Percentiles rank a stretch among this genome's conserved stretches.
Evolutionary conservation across 331 rosid species (phyloP).

Genomic region (Dryas integrifolia): DNA sequence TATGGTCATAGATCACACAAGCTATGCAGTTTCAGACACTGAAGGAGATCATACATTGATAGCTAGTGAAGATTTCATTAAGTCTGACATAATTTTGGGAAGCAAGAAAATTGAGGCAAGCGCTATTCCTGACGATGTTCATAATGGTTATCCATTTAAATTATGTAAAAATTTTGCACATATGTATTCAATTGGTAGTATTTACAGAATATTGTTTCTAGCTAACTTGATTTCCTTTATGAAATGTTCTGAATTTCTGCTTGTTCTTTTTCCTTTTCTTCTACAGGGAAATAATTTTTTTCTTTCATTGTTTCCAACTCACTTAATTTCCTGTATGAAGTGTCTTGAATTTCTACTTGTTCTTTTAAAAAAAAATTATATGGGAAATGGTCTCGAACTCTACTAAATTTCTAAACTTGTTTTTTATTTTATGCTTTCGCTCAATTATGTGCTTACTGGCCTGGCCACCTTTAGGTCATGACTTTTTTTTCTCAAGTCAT

Average conservation of each 20-base stretch:
- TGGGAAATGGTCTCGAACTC: not conserved
- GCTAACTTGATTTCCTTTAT: not conserved
- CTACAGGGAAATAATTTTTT: not conserved
- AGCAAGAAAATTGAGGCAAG: constrained; percentile 75
- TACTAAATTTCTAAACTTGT: not conserved
- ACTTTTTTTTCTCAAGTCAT: not conserved
- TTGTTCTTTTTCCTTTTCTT: not conserved
- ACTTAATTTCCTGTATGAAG: no score
- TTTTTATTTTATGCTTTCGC: not conserved
- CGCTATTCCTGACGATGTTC: constrained; percentile 11
- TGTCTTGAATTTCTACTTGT: no score
- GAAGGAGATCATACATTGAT: constrained; percentile 86
- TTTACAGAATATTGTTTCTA: not conserved
- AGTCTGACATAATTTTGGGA: constrained; percentile 72
- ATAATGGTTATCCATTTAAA: not conserved
- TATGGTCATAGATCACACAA: constrained; percentile 69
- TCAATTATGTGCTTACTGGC: not conserved
- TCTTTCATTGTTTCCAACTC: not conserved
- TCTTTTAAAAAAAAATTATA: not conserved
- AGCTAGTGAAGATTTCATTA: constrained; percentile 70
- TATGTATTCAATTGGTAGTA: constrained; percentile 1
- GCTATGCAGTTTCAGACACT: constrained; percentile 63
- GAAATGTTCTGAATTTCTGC: not conserved
- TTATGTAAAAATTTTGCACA: not conserved
- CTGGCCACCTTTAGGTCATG: not conserved